Evolutionary conservation across 2,329 filamentous ascomycete species (phyloP), one percentile per base, ranked within the genome.

Genomic region (Paraconiothyrium sp.): DNA sequence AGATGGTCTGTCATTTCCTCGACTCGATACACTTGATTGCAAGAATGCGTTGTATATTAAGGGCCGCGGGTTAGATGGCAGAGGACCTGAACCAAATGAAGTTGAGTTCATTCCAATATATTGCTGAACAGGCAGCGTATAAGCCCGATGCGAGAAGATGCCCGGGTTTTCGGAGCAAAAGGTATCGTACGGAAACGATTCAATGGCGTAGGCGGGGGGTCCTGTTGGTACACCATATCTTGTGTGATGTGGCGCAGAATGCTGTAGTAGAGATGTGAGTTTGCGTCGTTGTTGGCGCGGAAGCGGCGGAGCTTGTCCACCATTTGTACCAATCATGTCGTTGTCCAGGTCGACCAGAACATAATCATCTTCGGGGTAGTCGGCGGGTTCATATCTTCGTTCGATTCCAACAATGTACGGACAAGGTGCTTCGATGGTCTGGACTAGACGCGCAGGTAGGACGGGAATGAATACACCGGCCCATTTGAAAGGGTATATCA

Each of bases 401-500:
- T 99, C 95, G 60, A 99, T 92, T 52, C 95, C 95, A 47, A 98
- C 93, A 67, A 99, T 97, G 72, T 98, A 99, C 0, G 95, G 95
- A 71, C 95, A 98, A 2, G 94, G 94, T 0, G 94, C 94, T 71
- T 98, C 95, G 20, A 99, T 85, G 2, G 93, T 94, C 57, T 95
- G 94, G 10, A 99, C 85, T 24, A 99, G 83, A 39, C 94, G 89
- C 9, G 93, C 92, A 6, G 94, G 94, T 9, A 99, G 85, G 37
- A 98, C 86, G 2, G 94, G 94, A 66, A 98, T 97, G 75, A 97
- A 93, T 52, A 98, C 93, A 70, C 94, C 96, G 3, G 92, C 88
- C 94, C 95, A 98, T 66, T 93, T 91, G 56, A 98, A 83, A 8
- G 94, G 94, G 76, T 97, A 99, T 22, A 99, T 82, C 41, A 98